Evolutionary conservation across 176 grass and related monocot species (phyloP).

Genomic region (Coix lacrymajobi): DNA sequence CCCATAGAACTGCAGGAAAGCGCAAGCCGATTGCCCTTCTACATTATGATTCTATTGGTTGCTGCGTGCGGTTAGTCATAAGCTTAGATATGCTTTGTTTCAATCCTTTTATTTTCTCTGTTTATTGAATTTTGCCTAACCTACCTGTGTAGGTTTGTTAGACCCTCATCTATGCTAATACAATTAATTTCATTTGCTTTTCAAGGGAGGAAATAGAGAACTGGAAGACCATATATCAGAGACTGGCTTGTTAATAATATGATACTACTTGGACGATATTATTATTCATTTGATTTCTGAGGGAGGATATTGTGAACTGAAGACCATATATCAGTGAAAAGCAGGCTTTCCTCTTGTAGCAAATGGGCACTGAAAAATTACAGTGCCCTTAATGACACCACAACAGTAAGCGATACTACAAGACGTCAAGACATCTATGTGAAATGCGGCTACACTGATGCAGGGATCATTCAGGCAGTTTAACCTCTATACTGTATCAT

Average conservation of each 20-base stretch:
- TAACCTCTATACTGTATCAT: not conserved
- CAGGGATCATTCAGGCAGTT: not conserved
- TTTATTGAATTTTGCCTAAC: not conserved
- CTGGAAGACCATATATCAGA: slow-evolving; percentile 69
- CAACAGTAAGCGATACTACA: not conserved
- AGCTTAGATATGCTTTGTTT: not conserved
- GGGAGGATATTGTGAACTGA: not conserved
- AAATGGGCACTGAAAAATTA: slow-evolving; percentile 41
- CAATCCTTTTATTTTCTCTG: not conserved
- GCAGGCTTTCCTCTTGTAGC: slow-evolving; percentile 37
- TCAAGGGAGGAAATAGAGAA: slow-evolving; percentile 77
- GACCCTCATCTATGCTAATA: slow-evolving; percentile 4
- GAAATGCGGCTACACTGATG: not conserved
- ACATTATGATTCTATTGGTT: slow-evolving; percentile 72
- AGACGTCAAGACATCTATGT: not conserved
- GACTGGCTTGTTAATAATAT: slow-evolving; percentile 8
- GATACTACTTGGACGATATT: not conserved
- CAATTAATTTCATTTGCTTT: slow-evolving; percentile 2
- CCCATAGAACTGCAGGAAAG: slow-evolving; percentile 50
- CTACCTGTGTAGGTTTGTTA: not conserved
- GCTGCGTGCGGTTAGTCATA: slow-evolving; percentile 70
- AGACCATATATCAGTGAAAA: not conserved
- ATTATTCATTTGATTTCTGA: not conserved
- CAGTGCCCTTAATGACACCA: slow-evolving; percentile 5
- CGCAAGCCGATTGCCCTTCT: slow-evolving; percentile 73